A percentile compares a stretch with the other conserved stretches of the same genome.
Evolutionary conservation across 306 rosid species (phyloP).

Genomic region (Malus sieversii): DNA sequence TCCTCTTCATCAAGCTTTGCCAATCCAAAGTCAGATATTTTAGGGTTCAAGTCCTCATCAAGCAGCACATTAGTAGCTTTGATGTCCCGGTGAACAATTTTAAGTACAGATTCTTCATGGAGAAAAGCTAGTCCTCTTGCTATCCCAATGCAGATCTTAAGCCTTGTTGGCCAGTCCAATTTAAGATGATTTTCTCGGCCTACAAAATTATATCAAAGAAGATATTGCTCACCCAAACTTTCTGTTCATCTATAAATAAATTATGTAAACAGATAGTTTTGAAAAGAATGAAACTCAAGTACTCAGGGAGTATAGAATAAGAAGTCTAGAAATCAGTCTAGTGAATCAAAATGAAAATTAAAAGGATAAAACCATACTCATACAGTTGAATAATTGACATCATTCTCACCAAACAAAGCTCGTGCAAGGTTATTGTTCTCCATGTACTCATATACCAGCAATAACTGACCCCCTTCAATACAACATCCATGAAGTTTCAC

Average conservation of each 20-base stretch:
- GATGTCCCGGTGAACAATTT: slow-evolving; percentile 72
- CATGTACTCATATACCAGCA: slow-evolving; percentile 70
- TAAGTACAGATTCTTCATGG: slow-evolving; percentile 60
- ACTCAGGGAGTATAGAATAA: neutral
- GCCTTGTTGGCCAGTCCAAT: slow-evolving; percentile 56
- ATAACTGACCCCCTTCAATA: slow-evolving; percentile 53
- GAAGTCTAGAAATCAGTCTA: neutral
- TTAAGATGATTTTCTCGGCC: slow-evolving; percentile 27
- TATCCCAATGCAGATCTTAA: slow-evolving; percentile 57
- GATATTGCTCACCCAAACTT: neutral
- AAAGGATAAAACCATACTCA: neutral
- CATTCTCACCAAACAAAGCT: slow-evolving; percentile 56
- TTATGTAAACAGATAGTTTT: neutral
- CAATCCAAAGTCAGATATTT: slow-evolving; percentile 75
- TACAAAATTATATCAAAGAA: slow-evolving; percentile 11
- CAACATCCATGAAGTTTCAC: slow-evolving; percentile 73
- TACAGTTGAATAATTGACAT: neutral
- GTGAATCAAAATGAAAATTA: neutral
- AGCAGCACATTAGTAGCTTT: slow-evolving; percentile 75
- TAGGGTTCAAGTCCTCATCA: slow-evolving; percentile 53
- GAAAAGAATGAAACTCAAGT: neutral
- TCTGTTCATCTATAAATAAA: neutral
- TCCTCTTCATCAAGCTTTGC: slow-evolving; percentile 63
- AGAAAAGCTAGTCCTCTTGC: slow-evolving; percentile 80
- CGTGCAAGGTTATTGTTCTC: slow-evolving; percentile 67